Conservation (phyloP, 495 filamentous ascomycete species). For the Penicillium salamii region DNA sequence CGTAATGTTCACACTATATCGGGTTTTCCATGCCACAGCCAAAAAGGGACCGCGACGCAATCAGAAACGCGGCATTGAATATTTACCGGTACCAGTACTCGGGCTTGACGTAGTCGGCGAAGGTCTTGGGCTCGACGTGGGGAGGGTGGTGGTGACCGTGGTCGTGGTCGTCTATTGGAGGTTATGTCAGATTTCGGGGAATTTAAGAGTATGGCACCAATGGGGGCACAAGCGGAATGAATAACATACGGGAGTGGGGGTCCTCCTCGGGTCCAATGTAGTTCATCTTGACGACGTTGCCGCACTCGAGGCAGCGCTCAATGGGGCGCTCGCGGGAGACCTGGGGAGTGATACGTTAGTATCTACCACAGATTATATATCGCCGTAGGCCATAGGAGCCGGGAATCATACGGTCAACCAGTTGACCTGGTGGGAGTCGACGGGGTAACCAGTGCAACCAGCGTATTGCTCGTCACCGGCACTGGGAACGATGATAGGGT, state of each 20-base stretch:
- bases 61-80: constrained; percentile 6
- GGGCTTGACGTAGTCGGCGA: constrained; percentile 88
- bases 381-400: background rate
- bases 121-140: constrained; percentile 83
- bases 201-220: background rate
- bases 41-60: constrained; percentile 5
- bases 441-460: constrained; percentile 93
- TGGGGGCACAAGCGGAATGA: background rate
- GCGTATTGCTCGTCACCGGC: constrained; percentile 94
- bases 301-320: constrained; percentile 94
- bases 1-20: constrained; percentile 10
- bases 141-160: constrained; percentile 51
- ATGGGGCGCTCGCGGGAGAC: constrained; percentile 86
- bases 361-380: background rate
- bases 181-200: constrained; percentile 2
- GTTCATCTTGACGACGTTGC: constrained; percentile 92
- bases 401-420: constrained; percentile 78
- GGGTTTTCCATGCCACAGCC: constrained; percentile 7
- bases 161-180: constrained; percentile 40
- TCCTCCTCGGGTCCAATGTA: constrained; percentile 83
- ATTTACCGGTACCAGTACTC: constrained; percentile 77
- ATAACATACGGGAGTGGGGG: constrained; percentile 49
- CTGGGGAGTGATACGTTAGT: constrained; percentile 35
- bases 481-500: constrained; percentile 86
- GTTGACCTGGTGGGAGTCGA: constrained; percentile 82